These are phyloP conservation scores for Blastobotrys parvus DNA, from an alignment of 805 yeast genomes.

Conservation along the genomic window DNA sequence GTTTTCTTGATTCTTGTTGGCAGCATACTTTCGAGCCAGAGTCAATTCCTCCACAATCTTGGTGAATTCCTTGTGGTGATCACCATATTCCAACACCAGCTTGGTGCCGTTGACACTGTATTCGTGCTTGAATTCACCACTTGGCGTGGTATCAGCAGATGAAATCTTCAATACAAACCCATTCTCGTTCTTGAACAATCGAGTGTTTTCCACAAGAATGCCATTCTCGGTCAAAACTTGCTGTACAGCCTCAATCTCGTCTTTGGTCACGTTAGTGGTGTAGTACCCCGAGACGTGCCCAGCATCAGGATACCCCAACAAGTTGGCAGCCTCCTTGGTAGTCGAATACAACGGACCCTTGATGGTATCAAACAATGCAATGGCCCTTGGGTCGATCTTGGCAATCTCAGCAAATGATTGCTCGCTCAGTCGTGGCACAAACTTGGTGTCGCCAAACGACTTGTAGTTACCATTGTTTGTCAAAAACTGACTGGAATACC, in stretches of 20 bases:
- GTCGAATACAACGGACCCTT: slow-evolving; percentile 41
- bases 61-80: slow-evolving; percentile 58
- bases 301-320: slow-evolving; percentile 70
- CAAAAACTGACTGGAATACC: slow-evolving; percentile 57
- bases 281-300: slow-evolving; percentile 76
- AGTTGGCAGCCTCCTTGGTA: slow-evolving; percentile 37
- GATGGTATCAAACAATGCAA: slow-evolving; percentile 24
- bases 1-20: slow-evolving; percentile 61
- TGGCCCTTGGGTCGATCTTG: slow-evolving; percentile 31
- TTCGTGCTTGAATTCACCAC: slow-evolving; percentile 20
- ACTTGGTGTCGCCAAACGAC: slow-evolving; percentile 84
- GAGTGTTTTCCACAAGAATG: slow-evolving; percentile 71
- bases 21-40: slow-evolving; percentile 53
- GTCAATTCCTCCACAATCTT: slow-evolving; percentile 48
- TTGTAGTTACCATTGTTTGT: slow-evolving; percentile 67
- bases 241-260: slow-evolving; percentile 61
- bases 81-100: slow-evolving; percentile 63
- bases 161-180: slow-evolving; percentile 59
- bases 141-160: slow-evolving; percentile 41
- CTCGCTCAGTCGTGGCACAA: slow-evolving; percentile 54
- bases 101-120: slow-evolving; percentile 35
- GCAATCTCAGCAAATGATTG: slow-evolving; percentile 44
- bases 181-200: slow-evolving; percentile 50
- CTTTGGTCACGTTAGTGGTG: slow-evolving; percentile 43
- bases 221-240: slow-evolving; percentile 53